phyloP scores from a whole-genome alignment of 148 eudicot species.

The Chenopodium quinoa region DNA sequence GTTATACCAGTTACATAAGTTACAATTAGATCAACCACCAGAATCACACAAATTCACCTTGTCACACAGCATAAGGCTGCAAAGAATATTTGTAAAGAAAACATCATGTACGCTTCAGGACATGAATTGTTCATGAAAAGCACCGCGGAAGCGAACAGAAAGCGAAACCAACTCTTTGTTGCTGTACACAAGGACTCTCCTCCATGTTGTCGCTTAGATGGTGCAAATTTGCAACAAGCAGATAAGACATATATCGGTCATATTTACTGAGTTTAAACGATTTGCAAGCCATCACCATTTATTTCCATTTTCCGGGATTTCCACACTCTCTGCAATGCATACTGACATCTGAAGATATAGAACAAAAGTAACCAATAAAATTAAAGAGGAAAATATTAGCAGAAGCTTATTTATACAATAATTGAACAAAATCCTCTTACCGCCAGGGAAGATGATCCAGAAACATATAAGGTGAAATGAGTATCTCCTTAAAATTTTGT shows the following conservation, averaged over 20 bases:
- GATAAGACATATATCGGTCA: background rate
- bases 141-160: background rate
- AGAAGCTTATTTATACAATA: background rate
- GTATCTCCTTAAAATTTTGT: slow-evolving; percentile 64
- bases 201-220: background rate
- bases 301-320: slow-evolving; percentile 23
- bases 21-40: too few relatives aligned
- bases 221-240: background rate
- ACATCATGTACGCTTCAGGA: background rate
- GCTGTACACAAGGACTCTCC: background rate
- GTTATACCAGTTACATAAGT: too few relatives aligned
- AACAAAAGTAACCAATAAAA: background rate
- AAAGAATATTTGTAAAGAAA: background rate
- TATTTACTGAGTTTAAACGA: slow-evolving; percentile 15
- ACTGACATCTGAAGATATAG: slow-evolving; percentile 38
- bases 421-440: slow-evolving; percentile 25
- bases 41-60: background rate
- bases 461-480: slow-evolving; percentile 68
- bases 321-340: slow-evolving; percentile 48
- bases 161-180: background rate
- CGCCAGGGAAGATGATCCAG: slow-evolving; percentile 92
- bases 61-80: background rate
- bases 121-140: background rate
- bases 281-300: slow-evolving; percentile 16
- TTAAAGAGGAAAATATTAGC: background rate